Percentiles rank a stretch among this genome's conserved stretches.
Conservation (phyloP, 805 yeast species). For the Lipomyces sp. region DNA sequence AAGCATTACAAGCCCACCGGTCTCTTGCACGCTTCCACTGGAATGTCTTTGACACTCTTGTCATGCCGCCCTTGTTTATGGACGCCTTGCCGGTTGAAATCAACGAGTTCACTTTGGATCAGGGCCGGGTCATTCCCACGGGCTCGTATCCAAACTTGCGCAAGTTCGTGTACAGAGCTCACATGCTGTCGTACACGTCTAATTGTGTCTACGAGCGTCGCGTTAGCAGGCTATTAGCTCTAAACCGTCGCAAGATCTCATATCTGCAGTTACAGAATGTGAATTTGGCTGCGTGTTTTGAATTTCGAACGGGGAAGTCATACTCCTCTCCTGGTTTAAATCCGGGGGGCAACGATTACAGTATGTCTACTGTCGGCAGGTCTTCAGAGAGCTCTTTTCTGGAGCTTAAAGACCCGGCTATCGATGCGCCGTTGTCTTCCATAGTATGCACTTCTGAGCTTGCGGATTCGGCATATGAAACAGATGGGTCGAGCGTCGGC, state of each 20-base stretch:
- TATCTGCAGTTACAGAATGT: slow-evolving; percentile 24
- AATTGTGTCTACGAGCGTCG: slow-evolving; percentile 23
- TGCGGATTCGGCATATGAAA: too few species aligned
- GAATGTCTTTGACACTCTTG: slow-evolving; percentile 28
- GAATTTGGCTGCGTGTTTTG: slow-evolving; percentile 23
- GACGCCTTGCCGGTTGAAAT: slow-evolving; percentile 18
- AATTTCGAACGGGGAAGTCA: neutral
- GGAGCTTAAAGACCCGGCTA: too few species aligned
- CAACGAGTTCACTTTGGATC: slow-evolving; percentile 18
- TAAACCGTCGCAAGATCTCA: slow-evolving; percentile 2
- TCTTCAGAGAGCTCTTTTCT: too few species aligned
- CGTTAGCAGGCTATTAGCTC: slow-evolving; percentile 12
- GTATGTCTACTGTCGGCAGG: too few species aligned
- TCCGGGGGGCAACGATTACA: too few species aligned
- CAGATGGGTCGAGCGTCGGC: too few species aligned
- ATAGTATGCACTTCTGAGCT: too few species aligned
- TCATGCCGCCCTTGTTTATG: slow-evolving; percentile 22
- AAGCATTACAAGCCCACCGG: slow-evolving; percentile 7
- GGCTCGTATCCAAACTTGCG: slow-evolving; percentile 6
- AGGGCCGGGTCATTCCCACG: slow-evolving; percentile 24
- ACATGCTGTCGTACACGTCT: slow-evolving; percentile 25
- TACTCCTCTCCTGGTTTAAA: too few species aligned
- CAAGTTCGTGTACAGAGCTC: slow-evolving; percentile 24
- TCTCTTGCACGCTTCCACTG: slow-evolving; percentile 17
- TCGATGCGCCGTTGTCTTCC: too few species aligned